Conservation (phyloP, 2,329 filamentous ascomycete genomes). For the Nemania sp. region DNA sequence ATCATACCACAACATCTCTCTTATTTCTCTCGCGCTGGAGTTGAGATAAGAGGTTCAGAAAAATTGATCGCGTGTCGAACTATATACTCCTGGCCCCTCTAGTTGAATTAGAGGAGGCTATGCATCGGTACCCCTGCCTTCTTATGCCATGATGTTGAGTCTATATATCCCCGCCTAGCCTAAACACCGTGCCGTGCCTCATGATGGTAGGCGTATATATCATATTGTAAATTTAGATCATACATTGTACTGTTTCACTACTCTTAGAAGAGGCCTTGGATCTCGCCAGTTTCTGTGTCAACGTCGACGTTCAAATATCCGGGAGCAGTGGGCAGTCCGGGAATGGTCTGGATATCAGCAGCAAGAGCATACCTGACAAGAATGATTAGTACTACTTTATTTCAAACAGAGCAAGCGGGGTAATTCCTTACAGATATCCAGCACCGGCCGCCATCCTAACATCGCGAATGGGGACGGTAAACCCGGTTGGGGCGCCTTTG, state of each 20-base stretch:
- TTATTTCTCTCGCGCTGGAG: neutral
- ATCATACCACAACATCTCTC: slow-evolving; percentile 11
- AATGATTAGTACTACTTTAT: slow-evolving; percentile 41
- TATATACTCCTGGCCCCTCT: slow-evolving; percentile 22
- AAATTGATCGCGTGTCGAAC: neutral
- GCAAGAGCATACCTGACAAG: slow-evolving; percentile 77
- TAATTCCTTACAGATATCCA: slow-evolving; percentile 74
- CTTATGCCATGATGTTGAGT: slow-evolving; percentile 24
- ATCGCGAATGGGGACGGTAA: slow-evolving; percentile 92
- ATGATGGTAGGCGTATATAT: neutral
- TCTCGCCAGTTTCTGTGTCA: slow-evolving; percentile 80
- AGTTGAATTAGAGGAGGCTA: slow-evolving; percentile 28
- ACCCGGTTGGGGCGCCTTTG: slow-evolving; percentile 93
- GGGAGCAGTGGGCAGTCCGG: slow-evolving; percentile 89
- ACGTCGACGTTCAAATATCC: slow-evolving; percentile 94
- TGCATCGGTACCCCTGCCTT: slow-evolving; percentile 12
- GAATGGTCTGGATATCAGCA: slow-evolving; percentile 97
- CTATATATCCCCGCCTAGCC: slow-evolving; percentile 16
- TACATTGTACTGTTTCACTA: neutral
- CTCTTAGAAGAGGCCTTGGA: slow-evolving; percentile 81
- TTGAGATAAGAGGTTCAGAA: no score
- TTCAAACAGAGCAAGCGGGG: neutral
- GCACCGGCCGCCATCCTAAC: slow-evolving; percentile 92
- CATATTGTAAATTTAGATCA: neutral
- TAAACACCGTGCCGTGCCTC: slow-evolving; percentile 12